Percentiles rank a stretch among this genome's conserved stretches.
phyloP scores from a whole-genome alignment of 139 green algal species.

The Desmodesmus armatus region DNA sequence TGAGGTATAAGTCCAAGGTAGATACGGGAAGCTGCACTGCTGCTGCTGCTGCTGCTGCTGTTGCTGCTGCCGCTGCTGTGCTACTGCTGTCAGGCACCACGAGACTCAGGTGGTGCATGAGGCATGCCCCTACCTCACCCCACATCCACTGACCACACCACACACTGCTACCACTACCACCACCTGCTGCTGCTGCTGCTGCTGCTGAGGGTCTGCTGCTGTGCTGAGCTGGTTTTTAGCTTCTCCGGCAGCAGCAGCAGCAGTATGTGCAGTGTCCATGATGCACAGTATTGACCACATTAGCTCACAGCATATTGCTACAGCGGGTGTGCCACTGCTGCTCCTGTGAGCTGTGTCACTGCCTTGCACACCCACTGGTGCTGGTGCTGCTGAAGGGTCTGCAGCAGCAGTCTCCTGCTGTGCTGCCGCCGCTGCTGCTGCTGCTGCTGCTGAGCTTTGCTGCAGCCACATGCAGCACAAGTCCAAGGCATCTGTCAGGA shows the following conservation, averaged over 20 bases:
- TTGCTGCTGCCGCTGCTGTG: neutral
- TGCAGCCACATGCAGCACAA: slow-evolving; percentile 19
- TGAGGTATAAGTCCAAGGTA: neutral
- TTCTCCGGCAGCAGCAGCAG: neutral
- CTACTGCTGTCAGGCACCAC: neutral
- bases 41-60: slow-evolving; percentile 5
- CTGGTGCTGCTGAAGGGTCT: neutral
- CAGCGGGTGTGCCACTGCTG: neutral
- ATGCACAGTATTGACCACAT: neutral
- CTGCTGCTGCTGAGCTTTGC: neutral
- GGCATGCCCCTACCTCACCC: neutral
- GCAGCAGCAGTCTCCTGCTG: neutral
- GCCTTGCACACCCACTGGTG: neutral
- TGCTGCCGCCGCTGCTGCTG: neutral
- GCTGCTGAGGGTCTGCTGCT: neutral
- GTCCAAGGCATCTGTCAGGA: slow-evolving; percentile 32
- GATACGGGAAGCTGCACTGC: neutral
- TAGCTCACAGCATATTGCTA: neutral
- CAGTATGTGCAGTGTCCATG: neutral
- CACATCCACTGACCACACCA: neutral
- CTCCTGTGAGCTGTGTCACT: slow-evolving; percentile 9
- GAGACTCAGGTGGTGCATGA: neutral
- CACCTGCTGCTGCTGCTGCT: neutral
- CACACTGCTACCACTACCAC: neutral
- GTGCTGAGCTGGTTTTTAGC: neutral